Percentiles rank a stretch among this genome's conserved stretches.
phyloP scores from a whole-genome alignment of 2,329 filamentous ascomycete species.

The Xylariaceae sp. region DNA sequence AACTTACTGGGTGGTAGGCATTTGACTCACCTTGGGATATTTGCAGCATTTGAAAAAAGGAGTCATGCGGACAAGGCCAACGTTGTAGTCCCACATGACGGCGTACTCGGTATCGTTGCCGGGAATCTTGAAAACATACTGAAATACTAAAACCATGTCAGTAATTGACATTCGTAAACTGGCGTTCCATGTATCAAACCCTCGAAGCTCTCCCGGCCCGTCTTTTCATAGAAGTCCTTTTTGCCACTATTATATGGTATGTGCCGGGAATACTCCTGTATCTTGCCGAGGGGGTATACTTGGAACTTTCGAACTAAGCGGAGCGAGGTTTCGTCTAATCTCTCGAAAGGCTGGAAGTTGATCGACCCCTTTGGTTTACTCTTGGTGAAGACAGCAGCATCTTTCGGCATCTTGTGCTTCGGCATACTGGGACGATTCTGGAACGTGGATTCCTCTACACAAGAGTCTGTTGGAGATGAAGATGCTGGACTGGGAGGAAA shows the following conservation, averaged over 20 bases:
- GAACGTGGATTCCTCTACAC: constrained; percentile 32
- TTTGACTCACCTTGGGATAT: constrained; percentile 71
- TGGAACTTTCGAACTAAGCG: constrained; percentile 61
- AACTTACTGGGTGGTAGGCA: not conserved
- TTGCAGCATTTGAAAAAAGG: constrained; percentile 90
- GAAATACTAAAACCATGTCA: constrained; percentile 60
- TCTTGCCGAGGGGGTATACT: constrained; percentile 64
- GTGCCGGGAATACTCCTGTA: constrained; percentile 63
- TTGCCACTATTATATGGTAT: constrained; percentile 96
- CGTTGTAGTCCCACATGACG: constrained; percentile 97
- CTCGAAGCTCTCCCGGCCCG: constrained; percentile 83
- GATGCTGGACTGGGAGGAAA: constrained; percentile 42
- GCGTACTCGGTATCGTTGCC: constrained; percentile 65
- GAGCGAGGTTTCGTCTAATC: constrained; percentile 55
- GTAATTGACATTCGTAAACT: constrained; percentile 6
- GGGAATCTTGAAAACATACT: constrained; percentile 76
- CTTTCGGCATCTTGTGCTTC: constrained; percentile 63
- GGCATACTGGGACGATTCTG: constrained; percentile 30
- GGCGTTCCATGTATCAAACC: constrained; percentile 46
- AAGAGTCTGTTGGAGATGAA: constrained; percentile 35
- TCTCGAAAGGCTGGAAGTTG: constrained; percentile 73
- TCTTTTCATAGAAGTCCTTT: constrained; percentile 83
- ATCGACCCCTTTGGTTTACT: constrained; percentile 63
- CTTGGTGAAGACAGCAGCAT: constrained; percentile 60
- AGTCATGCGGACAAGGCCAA: constrained; percentile 89